These are phyloP conservation scores for Zygnema circumcarinatum DNA, from an alignment of 139 green algal species.

Conservation along the genomic window DNA sequence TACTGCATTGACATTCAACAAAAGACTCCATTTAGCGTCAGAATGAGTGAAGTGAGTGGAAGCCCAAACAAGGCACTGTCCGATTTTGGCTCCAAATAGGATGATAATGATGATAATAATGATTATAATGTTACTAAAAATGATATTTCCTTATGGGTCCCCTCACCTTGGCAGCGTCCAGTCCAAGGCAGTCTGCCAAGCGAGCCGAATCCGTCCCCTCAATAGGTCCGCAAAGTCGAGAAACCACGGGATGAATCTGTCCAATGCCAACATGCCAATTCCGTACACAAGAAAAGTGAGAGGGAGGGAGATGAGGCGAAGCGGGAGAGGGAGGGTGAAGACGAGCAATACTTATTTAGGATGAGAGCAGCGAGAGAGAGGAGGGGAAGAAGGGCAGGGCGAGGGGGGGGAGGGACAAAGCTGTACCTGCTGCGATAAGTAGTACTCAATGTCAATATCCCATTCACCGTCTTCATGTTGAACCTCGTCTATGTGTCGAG, in stretches of 20 bases:
- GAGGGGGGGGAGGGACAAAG: not conserved
- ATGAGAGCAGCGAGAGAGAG: conserved; percentile 8
- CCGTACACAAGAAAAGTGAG: not conserved
- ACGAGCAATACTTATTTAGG: too few species aligned
- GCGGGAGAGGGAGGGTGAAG: not conserved
- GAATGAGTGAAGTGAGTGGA: too few species aligned
- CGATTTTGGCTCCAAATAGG: too few species aligned
- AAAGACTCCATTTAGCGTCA: too few species aligned
- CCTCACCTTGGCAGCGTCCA: conserved; percentile 83
- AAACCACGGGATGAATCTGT: conserved; percentile 93
- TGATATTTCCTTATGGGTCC: too few species aligned
- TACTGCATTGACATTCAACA: too few species aligned
- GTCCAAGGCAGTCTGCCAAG: conserved; percentile 91
- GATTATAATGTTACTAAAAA: too few species aligned
- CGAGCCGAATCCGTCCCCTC: conserved; percentile 88
- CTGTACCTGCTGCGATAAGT: conserved; percentile 74
- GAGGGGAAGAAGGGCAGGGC: conserved; percentile 5
- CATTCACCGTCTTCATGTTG: conserved; percentile 60
- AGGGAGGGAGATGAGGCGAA: not conserved
- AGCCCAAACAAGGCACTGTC: too few species aligned
- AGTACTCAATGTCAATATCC: conserved; percentile 87
- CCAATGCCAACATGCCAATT: conserved; percentile 6
- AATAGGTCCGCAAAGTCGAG: conserved; percentile 84
- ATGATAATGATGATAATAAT: too few species aligned
- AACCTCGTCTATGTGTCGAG: conserved; percentile 92